Evolutionary conservation across 2,329 filamentous ascomycete species (phyloP), one percentile per base, ranked within the genome.

Genomic region (Trichoderma koningiopsis): DNA sequence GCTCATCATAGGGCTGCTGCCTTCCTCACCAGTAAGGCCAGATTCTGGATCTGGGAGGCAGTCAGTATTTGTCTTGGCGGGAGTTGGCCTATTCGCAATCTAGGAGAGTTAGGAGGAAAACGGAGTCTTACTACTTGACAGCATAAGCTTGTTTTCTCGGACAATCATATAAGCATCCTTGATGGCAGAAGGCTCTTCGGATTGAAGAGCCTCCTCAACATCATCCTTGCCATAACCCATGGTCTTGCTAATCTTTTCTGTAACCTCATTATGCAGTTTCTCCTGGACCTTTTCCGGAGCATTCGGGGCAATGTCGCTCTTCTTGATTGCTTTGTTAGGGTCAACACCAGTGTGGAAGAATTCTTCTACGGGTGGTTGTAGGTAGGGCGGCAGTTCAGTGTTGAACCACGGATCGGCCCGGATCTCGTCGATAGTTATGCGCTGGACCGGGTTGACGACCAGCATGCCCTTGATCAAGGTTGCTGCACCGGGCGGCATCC

Each of bases 111-210:
- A 70, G 22, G 72, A 16, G 65, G 8, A 35, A 47, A 29, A 4
- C 5, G 31, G 14, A 22, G 59, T 89, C 92, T 88, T 84, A 96
- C 93, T 94, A 79, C 94, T 97, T 68, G 90, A 91, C 79, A 94
- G 92, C 94, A 98, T 98, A 78, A 98, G 88, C 79, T 97, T 96
- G 78, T 98, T 98, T 81, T 99, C 96, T 65, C 95, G 89, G 31
- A 99, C 93, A 79, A 99, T 99, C 81, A 97, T 90, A 82, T 98
- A 99, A 1, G 96, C 96, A 81, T 99, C 96, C 82, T 99, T 99
- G 84, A 99, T 97, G 13, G 96, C 94, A 70, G 94, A 98, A 14
- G 96, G 96, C 79, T 99, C 96, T 65, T 96, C 90, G 68, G 93
- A 94, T 76, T 92, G 91, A 72, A 99, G 84, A 27, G 96, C 95